Evolutionary conservation across 2,329 filamentous ascomycete genomes (phyloP), one percentile per base, ranked within the genome.

Genomic region (Coniochaeta sp.): DNA sequence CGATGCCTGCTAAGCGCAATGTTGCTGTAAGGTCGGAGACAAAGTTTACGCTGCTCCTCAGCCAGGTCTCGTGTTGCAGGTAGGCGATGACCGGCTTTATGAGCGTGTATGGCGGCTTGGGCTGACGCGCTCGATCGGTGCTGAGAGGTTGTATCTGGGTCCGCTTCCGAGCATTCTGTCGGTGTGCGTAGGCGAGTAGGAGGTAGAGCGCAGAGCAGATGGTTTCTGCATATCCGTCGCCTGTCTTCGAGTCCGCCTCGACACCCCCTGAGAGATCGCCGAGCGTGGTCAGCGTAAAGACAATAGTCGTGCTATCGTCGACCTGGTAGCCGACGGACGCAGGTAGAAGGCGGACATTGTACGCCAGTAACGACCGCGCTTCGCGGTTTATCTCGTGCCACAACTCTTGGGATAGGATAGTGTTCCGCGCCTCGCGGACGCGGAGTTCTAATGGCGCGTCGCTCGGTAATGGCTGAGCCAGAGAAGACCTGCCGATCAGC

Each of bases 301-400:
- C 74, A 16, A 93, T 75, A 24, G 81, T 81, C n/a, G 81, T 79
- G 3, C 78, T 72, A 1, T 78, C 67, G n/a, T 80, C 77, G 1
- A 85, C 71, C 3, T 79, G 75, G 67, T 86, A 84, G 11, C 78
- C 77, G 47, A 91, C 78, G 3, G 79, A 74, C 28, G 83, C 76
- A 16, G 81, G 85, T 38, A 84, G 80, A 16, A 87, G 82, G 28
- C 81, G 82, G 14, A 97, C 87, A 11, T 88, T 85, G 62, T 90
- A 87, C 12, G 87, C 85, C 3, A 88, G 81, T 24, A 96, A 78
- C 0, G 81, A 81, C 17, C 92, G 88, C 0, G 89, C 87, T 74
- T 99, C 95, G 19, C 91, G 83, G 58, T 88, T 87, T 62, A 98
- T 79, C 73, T 99, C 95, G 66, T 96, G 87, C 82, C 92, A 97